Percentiles rank a stretch among this genome's conserved stretches.
These are phyloP conservation scores for Vickermania spadyakhi DNA, from an alignment of 208 protist species.

Conservation along the genomic window DNA sequence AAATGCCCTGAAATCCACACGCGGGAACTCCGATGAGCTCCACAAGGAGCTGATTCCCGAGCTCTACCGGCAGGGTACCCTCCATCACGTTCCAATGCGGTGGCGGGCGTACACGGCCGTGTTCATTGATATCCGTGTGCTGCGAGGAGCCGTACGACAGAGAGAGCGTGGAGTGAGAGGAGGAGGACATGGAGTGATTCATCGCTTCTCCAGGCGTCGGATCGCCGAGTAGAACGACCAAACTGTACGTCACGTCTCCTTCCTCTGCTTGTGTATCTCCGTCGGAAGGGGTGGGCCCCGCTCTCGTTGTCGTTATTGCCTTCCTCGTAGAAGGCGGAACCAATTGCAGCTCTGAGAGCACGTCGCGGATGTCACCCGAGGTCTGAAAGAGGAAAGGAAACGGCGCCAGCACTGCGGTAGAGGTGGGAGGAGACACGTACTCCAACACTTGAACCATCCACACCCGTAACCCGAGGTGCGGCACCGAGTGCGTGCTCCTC, in stretches of 20 bases:
- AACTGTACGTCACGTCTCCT: neutral
- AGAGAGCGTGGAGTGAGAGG: neutral
- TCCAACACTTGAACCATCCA: too few species aligned
- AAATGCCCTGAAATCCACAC: neutral
- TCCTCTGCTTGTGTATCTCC: neutral
- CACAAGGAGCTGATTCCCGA: neutral
- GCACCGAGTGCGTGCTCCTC: too few species aligned
- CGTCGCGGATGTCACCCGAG: neutral
- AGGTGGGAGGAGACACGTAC: too few species aligned
- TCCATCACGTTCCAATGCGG: neutral
- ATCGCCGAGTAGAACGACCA: neutral
- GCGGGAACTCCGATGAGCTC: neutral
- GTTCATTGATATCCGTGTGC: neutral
- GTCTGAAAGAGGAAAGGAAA: too few species aligned
- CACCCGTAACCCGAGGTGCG: too few species aligned
- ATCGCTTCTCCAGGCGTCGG: neutral
- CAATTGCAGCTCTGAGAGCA: neutral
- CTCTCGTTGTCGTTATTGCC: too few species aligned
- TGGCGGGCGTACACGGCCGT: neutral
- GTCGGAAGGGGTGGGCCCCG: neutral
- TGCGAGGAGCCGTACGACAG: neutral
- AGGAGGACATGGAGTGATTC: neutral
- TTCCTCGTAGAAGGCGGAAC: neutral
- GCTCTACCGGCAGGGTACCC: neutral
- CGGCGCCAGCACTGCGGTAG: too few species aligned